Percentiles rank a stretch among this genome's conserved stretches.
These are phyloP conservation scores for Eucalyptus regnans DNA, from an alignment of 345 rosid species.

Conservation along the genomic window DNA sequence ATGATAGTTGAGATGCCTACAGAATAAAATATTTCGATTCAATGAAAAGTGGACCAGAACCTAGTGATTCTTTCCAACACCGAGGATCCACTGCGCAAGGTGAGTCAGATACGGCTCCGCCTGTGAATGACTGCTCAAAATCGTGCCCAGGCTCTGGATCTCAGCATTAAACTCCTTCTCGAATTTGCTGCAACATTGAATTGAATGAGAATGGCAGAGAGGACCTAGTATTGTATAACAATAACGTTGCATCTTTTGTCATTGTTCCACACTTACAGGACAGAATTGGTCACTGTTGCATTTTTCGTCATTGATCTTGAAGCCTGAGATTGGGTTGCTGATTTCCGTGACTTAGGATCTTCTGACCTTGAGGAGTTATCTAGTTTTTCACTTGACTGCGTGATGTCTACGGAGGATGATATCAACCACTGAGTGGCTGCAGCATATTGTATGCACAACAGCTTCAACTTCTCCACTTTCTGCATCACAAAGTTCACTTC, in stretches of 20 bases:
- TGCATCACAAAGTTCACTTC: conserved; percentile 10
- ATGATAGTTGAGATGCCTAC: background rate
- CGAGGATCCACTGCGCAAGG: conserved; percentile 93
- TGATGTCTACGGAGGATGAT: conserved; percentile 69
- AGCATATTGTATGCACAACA: conserved; percentile 78
- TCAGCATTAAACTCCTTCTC: conserved; percentile 80
- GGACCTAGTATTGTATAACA: background rate
- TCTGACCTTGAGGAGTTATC: conserved; percentile 4
- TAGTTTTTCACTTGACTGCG: conserved; percentile 22
- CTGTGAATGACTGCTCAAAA: conserved; percentile 70
- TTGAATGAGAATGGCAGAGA: background rate
- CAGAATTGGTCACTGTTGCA: conserved; percentile 53
- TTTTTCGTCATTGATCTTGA: conserved; percentile 31
- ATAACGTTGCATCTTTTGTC: background rate
- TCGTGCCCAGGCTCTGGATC: conserved; percentile 78
- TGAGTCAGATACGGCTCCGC: conserved; percentile 93
- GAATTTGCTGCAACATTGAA: conserved; percentile 45
- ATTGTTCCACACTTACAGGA: conserved; percentile 51
- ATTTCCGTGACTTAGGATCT: conserved; percentile 22
- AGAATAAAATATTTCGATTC: background rate
- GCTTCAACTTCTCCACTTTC: conserved; percentile 89
- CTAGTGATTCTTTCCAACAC: conserved; percentile 42
- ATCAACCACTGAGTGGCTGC: conserved; percentile 95
- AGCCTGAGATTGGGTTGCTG: conserved; percentile 23
- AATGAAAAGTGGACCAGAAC: background rate